These are phyloP conservation scores for Castanospermum australe DNA, from an alignment of 306 rosid genomes.

Conservation along the genomic window DNA sequence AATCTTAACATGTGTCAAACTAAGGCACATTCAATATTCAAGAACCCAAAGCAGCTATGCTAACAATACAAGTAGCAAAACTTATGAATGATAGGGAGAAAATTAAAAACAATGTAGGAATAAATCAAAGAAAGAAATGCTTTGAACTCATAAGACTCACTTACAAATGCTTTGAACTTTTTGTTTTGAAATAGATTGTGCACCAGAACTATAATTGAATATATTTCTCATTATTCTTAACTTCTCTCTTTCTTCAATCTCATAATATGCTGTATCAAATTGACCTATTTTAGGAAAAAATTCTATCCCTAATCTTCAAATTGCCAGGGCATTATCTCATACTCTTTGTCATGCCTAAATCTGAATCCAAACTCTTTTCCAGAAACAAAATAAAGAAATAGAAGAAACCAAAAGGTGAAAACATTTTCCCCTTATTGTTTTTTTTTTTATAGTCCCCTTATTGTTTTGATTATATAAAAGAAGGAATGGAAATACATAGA, in stretches of 20 bases:
- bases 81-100: background rate
- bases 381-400: background rate
- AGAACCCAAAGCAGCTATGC: background rate
- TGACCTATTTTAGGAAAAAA: background rate
- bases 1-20: constrained; percentile 25
- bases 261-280: background rate
- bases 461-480: background rate
- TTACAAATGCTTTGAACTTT: background rate
- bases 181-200: too few species aligned
- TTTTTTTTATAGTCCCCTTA: too few species aligned
- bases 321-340: background rate
- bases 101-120: background rate
- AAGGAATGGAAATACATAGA: background rate
- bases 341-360: background rate
- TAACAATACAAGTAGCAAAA: background rate
- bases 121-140: constrained; percentile 11
- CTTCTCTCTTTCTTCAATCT: background rate
- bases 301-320: background rate
- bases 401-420: background rate
- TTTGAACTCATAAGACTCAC: background rate
- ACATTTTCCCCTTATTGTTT: background rate
- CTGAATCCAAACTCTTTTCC: background rate
- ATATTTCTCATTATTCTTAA: background rate
- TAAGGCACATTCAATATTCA: constrained; percentile 8
- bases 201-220: too few species aligned